Base-by-base conservation (phyloP, 768 basidiomycete genomes). In the Suillus alpinus region DNA sequence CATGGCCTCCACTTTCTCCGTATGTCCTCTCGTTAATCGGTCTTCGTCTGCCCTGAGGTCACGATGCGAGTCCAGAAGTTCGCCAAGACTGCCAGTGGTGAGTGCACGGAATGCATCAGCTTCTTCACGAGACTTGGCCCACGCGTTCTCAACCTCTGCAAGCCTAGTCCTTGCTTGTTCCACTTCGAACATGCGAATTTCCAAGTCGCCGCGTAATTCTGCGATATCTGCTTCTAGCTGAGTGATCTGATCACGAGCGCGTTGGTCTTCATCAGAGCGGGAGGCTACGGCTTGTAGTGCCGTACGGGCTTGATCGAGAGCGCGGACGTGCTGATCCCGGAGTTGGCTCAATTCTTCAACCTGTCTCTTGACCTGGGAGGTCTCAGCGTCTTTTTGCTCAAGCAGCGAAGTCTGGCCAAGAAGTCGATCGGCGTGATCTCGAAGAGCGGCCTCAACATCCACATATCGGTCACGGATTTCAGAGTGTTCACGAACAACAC, bases 51-150 rank as follows among this genome's bases (percentile, higher is more conserved):
- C 84, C 72, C 84, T 86, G 56, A 95, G 80, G 67, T 93, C 91
- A 39, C 88, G 85, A 77, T 96, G 95, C 2, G 90, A 87, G 70
- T 95, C 92, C 50, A 97, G 79, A 20, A 97, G 80, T 70, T 95
- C 86, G 26, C 94, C 94, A 3, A 97, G 82, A 67, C 88, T 84
- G 51, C 88, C 86, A 2, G 93, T 96, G 2, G 95, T 95, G 56
- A 94, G 78, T 23, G 91, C 89, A 58, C 94, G 81, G 73, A 95
- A 87, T 2, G 90, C 86, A 72, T 97, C 95, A 3, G 94, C 93
- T 77, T 98, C 94, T 75, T 95, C 91, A 14, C 94, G 86, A 46
- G 94, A 93, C 73, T 94, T 91, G 29, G 91, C 85, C 88, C 94
- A 97, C 9, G 90, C 86, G 69, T 91, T 94, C 76, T 97, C 95